Evolutionary conservation across 2,329 filamentous ascomycete genomes (phyloP).

Genomic region (Thielaviopsis euricoi): DNA sequence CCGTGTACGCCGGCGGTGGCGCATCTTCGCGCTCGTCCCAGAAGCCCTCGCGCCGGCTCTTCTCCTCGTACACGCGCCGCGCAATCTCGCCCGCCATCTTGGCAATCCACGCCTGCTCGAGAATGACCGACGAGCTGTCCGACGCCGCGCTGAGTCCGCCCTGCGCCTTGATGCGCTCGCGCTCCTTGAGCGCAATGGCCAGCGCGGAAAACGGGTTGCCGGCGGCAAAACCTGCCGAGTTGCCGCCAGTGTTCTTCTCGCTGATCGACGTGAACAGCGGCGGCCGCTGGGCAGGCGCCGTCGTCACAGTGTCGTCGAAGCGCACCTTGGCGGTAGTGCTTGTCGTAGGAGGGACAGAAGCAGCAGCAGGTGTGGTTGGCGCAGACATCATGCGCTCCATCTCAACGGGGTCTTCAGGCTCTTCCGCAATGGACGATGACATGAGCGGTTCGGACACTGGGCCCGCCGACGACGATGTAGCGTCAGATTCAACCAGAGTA

Average conservation of each 20-base stretch:
- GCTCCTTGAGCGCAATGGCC: constrained; percentile 7
- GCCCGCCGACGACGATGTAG: constrained; percentile 16
- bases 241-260: constrained; percentile 8
- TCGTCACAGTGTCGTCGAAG: constrained; percentile 15
- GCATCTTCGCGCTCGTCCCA: constrained; percentile 40
- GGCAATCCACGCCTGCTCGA: constrained; percentile 73
- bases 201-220: constrained; percentile 8
- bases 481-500: constrained; percentile 29
- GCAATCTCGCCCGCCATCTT: constrained; percentile 93
- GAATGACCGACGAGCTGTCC: constrained; percentile 41
- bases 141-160: constrained; percentile 16
- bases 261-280: constrained; percentile 19
- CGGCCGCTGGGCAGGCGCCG: constrained; percentile 24
- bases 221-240: background rate
- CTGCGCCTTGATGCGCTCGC: constrained; percentile 15
- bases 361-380: background rate
- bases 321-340: constrained; percentile 3
- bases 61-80: constrained; percentile 73
- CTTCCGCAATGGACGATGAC: constrained; percentile 40
- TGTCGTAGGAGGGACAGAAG: background rate
- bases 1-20: constrained; percentile 47
- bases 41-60: constrained; percentile 37
- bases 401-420: constrained; percentile 32
- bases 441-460: constrained; percentile 46
- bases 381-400: constrained; percentile 10